Evolutionary conservation across 139 green algal species (phyloP).

Genomic region (Trebouxia sp.): DNA sequence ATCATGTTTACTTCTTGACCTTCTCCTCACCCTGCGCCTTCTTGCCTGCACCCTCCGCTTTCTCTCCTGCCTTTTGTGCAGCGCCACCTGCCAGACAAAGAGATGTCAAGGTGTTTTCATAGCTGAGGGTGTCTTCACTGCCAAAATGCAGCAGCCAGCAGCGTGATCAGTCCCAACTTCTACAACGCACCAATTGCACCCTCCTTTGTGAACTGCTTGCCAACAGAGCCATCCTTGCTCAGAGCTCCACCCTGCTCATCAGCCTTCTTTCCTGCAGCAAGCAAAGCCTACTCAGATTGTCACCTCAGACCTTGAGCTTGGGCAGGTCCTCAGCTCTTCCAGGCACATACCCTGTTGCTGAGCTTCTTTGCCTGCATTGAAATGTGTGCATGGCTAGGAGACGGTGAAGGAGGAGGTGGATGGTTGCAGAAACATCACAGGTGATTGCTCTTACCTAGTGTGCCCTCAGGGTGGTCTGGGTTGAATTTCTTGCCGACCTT

Average conservation of each 20-base stretch:
- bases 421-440: too few species aligned
- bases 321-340: background rate
- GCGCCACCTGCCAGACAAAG: background rate
- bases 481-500: constrained; percentile 31
- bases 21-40: constrained; percentile 13
- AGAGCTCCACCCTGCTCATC: constrained; percentile 8
- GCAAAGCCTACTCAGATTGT: background rate
- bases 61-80: constrained; percentile 22
- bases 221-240: constrained; percentile 14
- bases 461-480: constrained; percentile 18
- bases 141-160: background rate
- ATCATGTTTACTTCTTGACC: constrained; percentile 16
- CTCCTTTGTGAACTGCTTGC: constrained; percentile 24
- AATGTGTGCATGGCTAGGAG: background rate
- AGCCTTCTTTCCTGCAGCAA: constrained; percentile 6
- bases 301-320: background rate
- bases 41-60: constrained; percentile 8
- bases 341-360: background rate
- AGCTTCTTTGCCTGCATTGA: constrained; percentile 12
- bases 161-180: too few species aligned
- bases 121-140: too few species aligned
- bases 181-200: background rate
- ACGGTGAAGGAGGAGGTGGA: too few species aligned
- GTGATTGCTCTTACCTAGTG: background rate
- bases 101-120: too few species aligned